A percentile compares a stretch with the other conserved stretches of the same genome.
Conservation (phyloP, 352 stramenopile genomes). For the Aphanomyces invadans region DNA sequence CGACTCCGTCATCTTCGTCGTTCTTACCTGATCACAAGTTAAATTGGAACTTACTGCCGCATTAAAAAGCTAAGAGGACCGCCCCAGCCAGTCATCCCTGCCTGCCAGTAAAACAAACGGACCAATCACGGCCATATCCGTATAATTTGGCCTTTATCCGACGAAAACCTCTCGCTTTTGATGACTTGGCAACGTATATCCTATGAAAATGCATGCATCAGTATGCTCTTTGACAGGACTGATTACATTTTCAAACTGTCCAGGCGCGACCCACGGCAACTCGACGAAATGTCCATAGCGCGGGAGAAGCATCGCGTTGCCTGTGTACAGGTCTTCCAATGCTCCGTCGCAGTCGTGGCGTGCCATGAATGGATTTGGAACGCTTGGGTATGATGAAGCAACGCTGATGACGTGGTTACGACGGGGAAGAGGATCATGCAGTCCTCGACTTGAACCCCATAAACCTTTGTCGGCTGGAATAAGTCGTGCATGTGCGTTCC, state of each 20-base stretch:
- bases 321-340: too few species aligned
- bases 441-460: too few species aligned
- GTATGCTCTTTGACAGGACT: background rate
- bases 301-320: too few species aligned
- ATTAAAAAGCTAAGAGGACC: background rate
- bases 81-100: constrained; percentile 23
- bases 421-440: too few species aligned
- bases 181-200: background rate
- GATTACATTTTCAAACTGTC: background rate
- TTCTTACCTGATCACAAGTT: constrained; percentile 27
- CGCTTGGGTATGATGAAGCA: too few species aligned
- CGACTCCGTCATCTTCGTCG: background rate
- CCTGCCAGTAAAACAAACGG: constrained; percentile 19
- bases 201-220: background rate
- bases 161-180: background rate
- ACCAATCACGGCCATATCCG: constrained; percentile 18
- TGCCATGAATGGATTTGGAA: too few species aligned
- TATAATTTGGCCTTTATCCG: constrained; percentile 3
- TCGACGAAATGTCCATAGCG: background rate
- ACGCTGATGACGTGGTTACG: too few species aligned
- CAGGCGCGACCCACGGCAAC: too few species aligned
- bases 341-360: too few species aligned
- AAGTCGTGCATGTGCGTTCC: too few species aligned
- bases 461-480: too few species aligned
- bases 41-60: constrained; percentile 25